A percentile compares a stretch with the other conserved stretches of the same genome.
phyloP scores from a whole-genome alignment of 1,284 basidiomycete species.

The Tylopilus microsporus region DNA sequence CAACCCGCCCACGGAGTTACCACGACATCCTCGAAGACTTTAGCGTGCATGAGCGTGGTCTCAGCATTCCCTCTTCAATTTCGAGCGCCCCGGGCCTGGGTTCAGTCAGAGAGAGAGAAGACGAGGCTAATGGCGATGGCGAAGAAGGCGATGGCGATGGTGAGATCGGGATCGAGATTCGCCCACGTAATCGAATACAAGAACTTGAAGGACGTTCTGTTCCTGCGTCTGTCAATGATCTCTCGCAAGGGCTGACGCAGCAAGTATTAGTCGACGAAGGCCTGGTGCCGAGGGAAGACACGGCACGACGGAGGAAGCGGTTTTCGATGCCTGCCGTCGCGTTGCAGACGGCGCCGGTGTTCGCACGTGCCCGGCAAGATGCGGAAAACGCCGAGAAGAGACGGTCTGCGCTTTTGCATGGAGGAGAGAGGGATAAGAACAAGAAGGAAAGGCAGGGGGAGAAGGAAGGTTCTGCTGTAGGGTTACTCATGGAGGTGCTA shows the following conservation, averaged over 20 bases:
- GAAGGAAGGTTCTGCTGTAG: conserved; percentile 33
- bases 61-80: conserved; percentile 32
- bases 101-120: conserved; percentile 29
- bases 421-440: conserved; percentile 22
- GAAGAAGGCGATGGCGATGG: conserved; percentile 3
- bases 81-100: conserved; percentile 26
- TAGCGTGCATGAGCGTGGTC: conserved; percentile 35
- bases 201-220: background rate
- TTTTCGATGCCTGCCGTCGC: conserved; percentile 72
- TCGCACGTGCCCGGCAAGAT: conserved; percentile 43
- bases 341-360: conserved; percentile 67
- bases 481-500: conserved; percentile 27
- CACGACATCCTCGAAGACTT: conserved; percentile 64
- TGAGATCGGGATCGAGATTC: conserved; percentile 5
- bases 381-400: conserved; percentile 15
- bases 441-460: conserved; percentile 29
- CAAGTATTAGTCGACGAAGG: conserved; percentile 3
- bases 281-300: conserved; percentile 44
- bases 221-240: conserved; percentile 1
- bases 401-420: conserved; percentile 19
- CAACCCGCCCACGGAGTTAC: conserved; percentile 55
- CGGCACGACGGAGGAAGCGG: conserved; percentile 57
- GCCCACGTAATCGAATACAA: background rate
- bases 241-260: background rate
- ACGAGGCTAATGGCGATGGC: conserved; percentile 12